Evolutionary conservation across 768 basidiomycete species (phyloP).

Genomic region (Auriscalpium microsporum): DNA sequence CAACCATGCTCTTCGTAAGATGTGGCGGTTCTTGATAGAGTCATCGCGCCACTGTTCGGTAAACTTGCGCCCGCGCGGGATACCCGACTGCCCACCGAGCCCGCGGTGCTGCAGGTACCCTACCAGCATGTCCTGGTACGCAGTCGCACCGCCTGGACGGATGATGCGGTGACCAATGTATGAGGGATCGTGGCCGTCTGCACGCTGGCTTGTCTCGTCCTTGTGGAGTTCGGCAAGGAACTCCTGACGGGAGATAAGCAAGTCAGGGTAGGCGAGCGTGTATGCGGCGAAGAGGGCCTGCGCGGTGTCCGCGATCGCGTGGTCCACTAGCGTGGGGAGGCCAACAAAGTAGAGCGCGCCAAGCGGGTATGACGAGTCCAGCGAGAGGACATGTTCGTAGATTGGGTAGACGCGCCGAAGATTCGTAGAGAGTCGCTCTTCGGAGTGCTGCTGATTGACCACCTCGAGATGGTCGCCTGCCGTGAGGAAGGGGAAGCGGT

Average conservation of each 20-base stretch:
- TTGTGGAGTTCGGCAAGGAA: slow-evolving; percentile 29
- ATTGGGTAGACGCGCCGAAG: slow-evolving; percentile 47
- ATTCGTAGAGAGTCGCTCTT: slow-evolving; percentile 35
- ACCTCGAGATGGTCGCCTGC: slow-evolving; percentile 15
- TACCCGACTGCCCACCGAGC: slow-evolving; percentile 12
- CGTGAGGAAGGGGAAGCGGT: slow-evolving; percentile 41
- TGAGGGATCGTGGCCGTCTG: slow-evolving; percentile 41
- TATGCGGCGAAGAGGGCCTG: slow-evolving; percentile 42
- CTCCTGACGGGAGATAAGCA: slow-evolving; percentile 33
- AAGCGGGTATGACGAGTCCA: slow-evolving; percentile 37
- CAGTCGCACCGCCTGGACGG: slow-evolving; percentile 18
- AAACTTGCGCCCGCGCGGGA: slow-evolving; percentile 34
- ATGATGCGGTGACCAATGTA: slow-evolving; percentile 39
- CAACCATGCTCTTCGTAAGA: slow-evolving; percentile 36
- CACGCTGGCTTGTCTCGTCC: slow-evolving; percentile 32
- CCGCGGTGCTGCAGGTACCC: slow-evolving; percentile 19
- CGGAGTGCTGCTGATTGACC: slow-evolving; percentile 1
- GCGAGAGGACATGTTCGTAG: slow-evolving; percentile 43
- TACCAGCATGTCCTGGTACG: slow-evolving; percentile 27
- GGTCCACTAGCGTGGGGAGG: slow-evolving; percentile 37
- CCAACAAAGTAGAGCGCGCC: slow-evolving; percentile 50
- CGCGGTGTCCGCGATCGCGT: slow-evolving; percentile 41
- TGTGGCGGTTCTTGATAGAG: slow-evolving; percentile 22
- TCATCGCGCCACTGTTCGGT: slow-evolving; percentile 44
- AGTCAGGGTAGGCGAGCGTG: slow-evolving; percentile 32